Base-by-base conservation (phyloP, 2,329 filamentous ascomycete species). In the Penicillium sp. region DNA sequence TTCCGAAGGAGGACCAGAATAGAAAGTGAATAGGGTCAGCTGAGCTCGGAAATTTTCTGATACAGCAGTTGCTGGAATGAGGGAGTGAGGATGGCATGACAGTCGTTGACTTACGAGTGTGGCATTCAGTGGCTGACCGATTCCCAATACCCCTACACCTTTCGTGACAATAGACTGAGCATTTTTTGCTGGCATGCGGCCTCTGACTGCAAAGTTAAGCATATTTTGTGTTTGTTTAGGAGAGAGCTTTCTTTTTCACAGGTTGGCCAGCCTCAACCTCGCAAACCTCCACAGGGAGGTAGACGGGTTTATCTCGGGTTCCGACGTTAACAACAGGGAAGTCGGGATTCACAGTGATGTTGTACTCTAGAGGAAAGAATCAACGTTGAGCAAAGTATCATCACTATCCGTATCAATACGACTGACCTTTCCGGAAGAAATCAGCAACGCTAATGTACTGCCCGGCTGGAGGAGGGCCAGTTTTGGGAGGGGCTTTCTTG, bases 281-380 rank as follows among this genome's bases (percentile, higher is more conserved):
- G 52, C 86, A 83, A 4, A 83, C 70, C 62, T 90, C 85, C 0
- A 81, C 78, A 0, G 86, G 85, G 38, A 86, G 66, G 56, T 85
- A 88, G 0, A 73, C 74, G 0, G 85, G 83, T 9, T 76, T 78
- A 0, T 72, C 66, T 0, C 60, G 58, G 9, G 67, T 80, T 1
- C 85, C 85, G 9, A 85, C 73, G 60, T 90, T 89, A 52, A 90
- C 65, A 1, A 88, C 73, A 0, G 86, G 83, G 4, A 77, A 65
- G 2, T 72, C 59, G 0, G 64, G 62, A 9, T 73, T 59, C 1
- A 66, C 44, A 0, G 55, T 53, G 35, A 76, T 69, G 25, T 48
- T 52, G 50, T 65, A 75, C 61, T 39, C 68, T 76, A 60, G 4
- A 13, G 43, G 28, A 38, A 35, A 32, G 18, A 47, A 36, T 45